Evolutionary conservation across 2,329 filamentous ascomycete species (phyloP), one percentile per base, ranked within the genome.

Genomic region (Nemania abortiva): DNA sequence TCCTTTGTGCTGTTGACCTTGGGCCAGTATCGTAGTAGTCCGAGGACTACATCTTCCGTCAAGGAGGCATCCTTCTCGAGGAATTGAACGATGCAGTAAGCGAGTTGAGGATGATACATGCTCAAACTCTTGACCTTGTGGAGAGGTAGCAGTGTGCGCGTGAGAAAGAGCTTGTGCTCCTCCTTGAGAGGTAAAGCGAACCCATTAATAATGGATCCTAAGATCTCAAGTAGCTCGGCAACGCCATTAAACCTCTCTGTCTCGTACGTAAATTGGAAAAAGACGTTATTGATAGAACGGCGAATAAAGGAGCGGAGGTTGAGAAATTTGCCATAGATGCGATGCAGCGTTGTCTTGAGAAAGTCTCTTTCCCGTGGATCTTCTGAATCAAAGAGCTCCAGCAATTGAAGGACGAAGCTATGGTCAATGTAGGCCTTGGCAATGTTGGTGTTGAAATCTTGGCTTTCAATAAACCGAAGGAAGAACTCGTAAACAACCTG

Each of bases 401-500:
- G 88, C 70, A 99, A 87, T 85, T 97, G 94, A 70, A 99, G 88
- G 54, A 99, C 96, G 79, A 99, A 99, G 80, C 93, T 93, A 81
- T 99, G 96, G 79, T 99, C 96, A 80, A 99, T 99, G 81, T 97
- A 98, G 70, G 95, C 92, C 84, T 99, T 99, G 74, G 96, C 96
- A 77, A 98, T 98, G 82, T 99, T 99, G 74, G 96, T 99, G 85
- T 98, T 99, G 87, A 99, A 99, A 81, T 99, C 96, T 81, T 98
- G 96, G 82, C 96, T 98, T 82, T 99, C 96, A 75, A 99, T 99
- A 83, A 99, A 99, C 69, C 96, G 89, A 71, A 99, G 86, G 86
- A 99, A 99, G 86, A 99, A 99, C 82, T 99, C 96, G 82, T 99
- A 99, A 49, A 99, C 96, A 65, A 99, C 96, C 83, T 99, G 96